A percentile compares a stretch with the other conserved stretches of the same genome.
These are phyloP conservation scores for Gossypium bickii DNA, from an alignment of 345 rosid species.

Conservation along the genomic window DNA sequence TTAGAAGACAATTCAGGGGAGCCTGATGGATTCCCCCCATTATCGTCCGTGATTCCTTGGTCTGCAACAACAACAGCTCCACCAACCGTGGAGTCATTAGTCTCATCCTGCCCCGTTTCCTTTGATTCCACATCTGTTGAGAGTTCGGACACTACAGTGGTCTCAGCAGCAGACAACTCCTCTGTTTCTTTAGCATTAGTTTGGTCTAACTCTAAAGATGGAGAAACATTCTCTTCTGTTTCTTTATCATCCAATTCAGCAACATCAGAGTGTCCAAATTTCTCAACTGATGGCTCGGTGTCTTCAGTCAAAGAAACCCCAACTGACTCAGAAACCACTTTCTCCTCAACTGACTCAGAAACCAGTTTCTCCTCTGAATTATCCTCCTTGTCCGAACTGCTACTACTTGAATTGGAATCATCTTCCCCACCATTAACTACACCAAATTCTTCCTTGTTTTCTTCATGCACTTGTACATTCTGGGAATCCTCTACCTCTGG, in stretches of 20 bases:
- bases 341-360: conserved; percentile 3
- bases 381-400: conserved; percentile 26
- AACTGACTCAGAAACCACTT: conserved; percentile 7
- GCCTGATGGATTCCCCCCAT: conserved; percentile 30
- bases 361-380: conserved; percentile 15
- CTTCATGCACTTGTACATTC: conserved; percentile 19
- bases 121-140: background rate
- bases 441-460: background rate
- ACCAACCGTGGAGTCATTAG: background rate
- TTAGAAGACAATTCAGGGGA: conserved; percentile 19
- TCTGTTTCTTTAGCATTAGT: conserved; percentile 3
- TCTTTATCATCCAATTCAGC: conserved; percentile 18
- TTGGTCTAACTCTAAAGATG: conserved; percentile 4
- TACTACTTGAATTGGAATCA: conserved; percentile 18
- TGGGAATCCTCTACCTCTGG: conserved; percentile 21
- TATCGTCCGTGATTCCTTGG: conserved; percentile 19
- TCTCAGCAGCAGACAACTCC: conserved; percentile 7
- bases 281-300: conserved; percentile 16
- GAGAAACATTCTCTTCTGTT: conserved; percentile 3
- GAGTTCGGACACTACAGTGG: background rate
- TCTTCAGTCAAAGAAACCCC: conserved; percentile 13
- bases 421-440: background rate
- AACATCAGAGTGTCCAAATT: conserved; percentile 4
- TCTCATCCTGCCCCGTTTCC: background rate
- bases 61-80: background rate